Evolutionary conservation across 2,329 filamentous ascomycete genomes (phyloP), one percentile per base, ranked within the genome.

Genomic region (Verticillium klebahnii): DNA sequence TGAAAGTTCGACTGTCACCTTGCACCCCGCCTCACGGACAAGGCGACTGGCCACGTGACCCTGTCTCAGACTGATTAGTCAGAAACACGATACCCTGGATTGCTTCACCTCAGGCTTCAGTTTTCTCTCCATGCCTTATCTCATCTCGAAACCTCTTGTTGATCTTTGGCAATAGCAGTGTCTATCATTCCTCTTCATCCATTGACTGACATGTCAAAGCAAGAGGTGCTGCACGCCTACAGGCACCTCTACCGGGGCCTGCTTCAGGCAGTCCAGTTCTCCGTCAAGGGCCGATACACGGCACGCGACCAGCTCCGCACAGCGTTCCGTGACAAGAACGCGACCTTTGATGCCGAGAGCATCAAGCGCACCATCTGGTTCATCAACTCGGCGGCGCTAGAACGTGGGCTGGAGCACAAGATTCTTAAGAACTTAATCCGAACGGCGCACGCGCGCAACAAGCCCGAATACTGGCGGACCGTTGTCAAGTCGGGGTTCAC

Each of bases 211-310:
- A 75, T 75, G 74, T 67, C 75, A 25, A 70, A 72, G 9, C 64
- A 70, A 15, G 76, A 86, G 34, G 70, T 91, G 59, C 70, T 88
- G 45, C 81, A 83, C 67, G 86, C 89, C 56, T 95, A 94, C 75
- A 85, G 91, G 64, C 79, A 84, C 62, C 80, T 95, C 37, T 89
- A 90, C 70, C 86, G 88, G 59, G 81, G 81, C 7, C 78, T 85
- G 19, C 80, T 93, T n/a, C 85, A 81, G 34, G 91, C 90, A 4
- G 85, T 94, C 25, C 87, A 89, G 65, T 91, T 87, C 77, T 85
- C 90, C 15, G 83, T 84, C 64, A 91, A 90, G 17, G 84, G 87
- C 34, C 87, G 90, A 60, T 89, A 80, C 73, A 77, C 84, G 4
- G 79, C 85, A 17, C 84, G 85, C 62, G 80, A 88, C 68, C 80